Evolutionary conservation across 352 stramenopile species (phyloP).

Genomic region (Phytopythium boreale): DNA sequence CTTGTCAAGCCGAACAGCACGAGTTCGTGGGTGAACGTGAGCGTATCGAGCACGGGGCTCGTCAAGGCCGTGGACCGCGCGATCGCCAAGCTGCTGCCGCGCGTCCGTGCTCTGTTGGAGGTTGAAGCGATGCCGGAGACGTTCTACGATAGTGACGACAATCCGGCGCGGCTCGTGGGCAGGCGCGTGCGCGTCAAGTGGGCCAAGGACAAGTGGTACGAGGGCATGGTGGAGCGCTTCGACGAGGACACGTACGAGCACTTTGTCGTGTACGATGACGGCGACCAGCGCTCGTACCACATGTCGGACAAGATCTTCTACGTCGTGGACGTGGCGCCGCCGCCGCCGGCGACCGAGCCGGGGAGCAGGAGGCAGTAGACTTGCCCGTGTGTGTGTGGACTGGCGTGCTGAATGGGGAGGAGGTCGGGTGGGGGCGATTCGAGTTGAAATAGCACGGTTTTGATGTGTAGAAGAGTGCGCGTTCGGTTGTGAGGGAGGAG

Average conservation of each 20-base stretch:
- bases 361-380: conserved; percentile 1
- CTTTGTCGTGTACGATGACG: conserved; percentile 83
- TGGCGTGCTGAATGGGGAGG: neutral
- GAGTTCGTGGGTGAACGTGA: conserved; percentile 74
- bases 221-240: conserved; percentile 73
- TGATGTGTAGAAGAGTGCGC: neutral
- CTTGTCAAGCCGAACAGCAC: conserved; percentile 86
- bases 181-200: conserved; percentile 86
- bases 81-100: conserved; percentile 54
- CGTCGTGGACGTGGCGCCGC: conserved; percentile 38
- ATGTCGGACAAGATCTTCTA: conserved; percentile 90
- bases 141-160: conserved; percentile 90
- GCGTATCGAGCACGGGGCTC: conserved; percentile 44
- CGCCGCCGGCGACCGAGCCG: conserved; percentile 15
- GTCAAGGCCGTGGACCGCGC: conserved; percentile 65
- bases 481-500: neutral
- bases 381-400: neutral
- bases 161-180: conserved; percentile 75
- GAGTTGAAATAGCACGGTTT: neutral
- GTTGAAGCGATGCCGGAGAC: conserved; percentile 40
- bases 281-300: conserved; percentile 83
- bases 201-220: conserved; percentile 89
- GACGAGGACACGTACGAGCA: conserved; percentile 82
- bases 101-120: conserved; percentile 51
- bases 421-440: neutral